These are phyloP conservation scores for Cyberlindnera mrakii DNA, from an alignment of 805 yeast species.

Conservation along the genomic window DNA sequence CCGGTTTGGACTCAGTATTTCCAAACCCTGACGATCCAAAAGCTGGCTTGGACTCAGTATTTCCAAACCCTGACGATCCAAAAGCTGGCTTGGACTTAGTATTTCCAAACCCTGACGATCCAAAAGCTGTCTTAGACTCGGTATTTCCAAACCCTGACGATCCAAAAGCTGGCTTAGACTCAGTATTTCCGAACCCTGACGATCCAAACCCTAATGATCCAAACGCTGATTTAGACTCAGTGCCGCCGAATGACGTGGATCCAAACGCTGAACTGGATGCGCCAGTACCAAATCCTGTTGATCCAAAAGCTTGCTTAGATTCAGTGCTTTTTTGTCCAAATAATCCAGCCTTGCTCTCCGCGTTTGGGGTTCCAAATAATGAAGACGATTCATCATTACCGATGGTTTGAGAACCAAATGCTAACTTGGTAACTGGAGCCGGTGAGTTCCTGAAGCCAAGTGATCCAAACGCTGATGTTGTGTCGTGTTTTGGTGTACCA, in stretches of 20 bases:
- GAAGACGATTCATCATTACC: no score
- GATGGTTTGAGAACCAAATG: slow-evolving; percentile 12
- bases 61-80: slow-evolving; percentile 23
- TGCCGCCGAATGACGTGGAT: slow-evolving; percentile 18
- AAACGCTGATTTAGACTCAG: slow-evolving; percentile 7
- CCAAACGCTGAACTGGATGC: slow-evolving; percentile 1
- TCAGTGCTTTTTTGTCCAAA: slow-evolving; percentile 5
- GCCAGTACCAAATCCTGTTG: slow-evolving; percentile 16
- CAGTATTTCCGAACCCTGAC: slow-evolving; percentile 1
- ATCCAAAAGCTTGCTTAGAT: slow-evolving; percentile 3
- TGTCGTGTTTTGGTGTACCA: no score
- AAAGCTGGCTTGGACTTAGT: slow-evolving; percentile 16
- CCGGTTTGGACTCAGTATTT: slow-evolving; percentile 2
- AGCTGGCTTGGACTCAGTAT: background rate
- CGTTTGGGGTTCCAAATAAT: no score
- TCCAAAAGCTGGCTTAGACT: slow-evolving; percentile 6
- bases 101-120: slow-evolving; percentile 5
- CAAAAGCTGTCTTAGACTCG: slow-evolving; percentile 5
- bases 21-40: slow-evolving; percentile 17
- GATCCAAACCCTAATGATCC: slow-evolving; percentile 3
- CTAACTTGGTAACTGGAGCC: background rate
- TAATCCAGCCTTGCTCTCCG: slow-evolving; percentile 1
- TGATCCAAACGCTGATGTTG: background rate
- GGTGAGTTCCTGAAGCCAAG: background rate
- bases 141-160: slow-evolving; percentile 16